phyloP scores from a whole-genome alignment of 1,284 basidiomycete genomes.

The Trametes versicolor region DNA sequence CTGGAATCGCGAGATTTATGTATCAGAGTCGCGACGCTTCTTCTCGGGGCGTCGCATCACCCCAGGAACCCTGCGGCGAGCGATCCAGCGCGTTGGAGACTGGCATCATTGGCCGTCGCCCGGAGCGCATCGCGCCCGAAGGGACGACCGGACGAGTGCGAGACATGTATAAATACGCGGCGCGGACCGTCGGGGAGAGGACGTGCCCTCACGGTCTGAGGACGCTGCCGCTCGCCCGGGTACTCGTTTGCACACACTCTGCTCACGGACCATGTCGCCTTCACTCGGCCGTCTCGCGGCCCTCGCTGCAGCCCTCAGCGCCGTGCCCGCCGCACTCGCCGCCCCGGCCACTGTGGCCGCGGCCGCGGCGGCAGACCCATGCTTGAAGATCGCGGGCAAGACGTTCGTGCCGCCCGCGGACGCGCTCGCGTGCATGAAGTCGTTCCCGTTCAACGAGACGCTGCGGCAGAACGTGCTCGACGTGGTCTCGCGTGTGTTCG shows the following conservation, averaged over 20 bases:
- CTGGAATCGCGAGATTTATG: neutral
- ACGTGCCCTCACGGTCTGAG: constrained; percentile 17
- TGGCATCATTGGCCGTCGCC: neutral
- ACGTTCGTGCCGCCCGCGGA: constrained; percentile 59
- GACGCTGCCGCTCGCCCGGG: constrained; percentile 11
- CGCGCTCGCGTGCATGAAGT: constrained; percentile 65
- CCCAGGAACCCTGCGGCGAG: neutral
- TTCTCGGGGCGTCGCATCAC: constrained; percentile 5
- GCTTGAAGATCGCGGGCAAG: constrained; percentile 59
- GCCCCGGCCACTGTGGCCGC: no score
- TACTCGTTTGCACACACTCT: neutral
- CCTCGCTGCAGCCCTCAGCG: constrained; percentile 16
- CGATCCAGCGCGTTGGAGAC: neutral
- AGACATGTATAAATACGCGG: constrained; percentile 8
- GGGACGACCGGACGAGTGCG: no score
- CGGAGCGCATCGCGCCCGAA: neutral
- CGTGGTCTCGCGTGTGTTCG: constrained; percentile 63
- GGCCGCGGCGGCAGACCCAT: constrained; percentile 51
- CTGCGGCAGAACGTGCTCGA: constrained; percentile 66
- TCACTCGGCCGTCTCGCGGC: constrained; percentile 20
- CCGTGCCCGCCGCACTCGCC: constrained; percentile 8
- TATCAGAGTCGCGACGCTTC: neutral
- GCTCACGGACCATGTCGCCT: constrained; percentile 11
- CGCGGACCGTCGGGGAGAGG: neutral
- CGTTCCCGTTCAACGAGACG: constrained; percentile 72